Evolutionary conservation across 257 asterid species (phyloP), one percentile per base, ranked within the genome.

Genomic region (Przewalskia tangutica): DNA sequence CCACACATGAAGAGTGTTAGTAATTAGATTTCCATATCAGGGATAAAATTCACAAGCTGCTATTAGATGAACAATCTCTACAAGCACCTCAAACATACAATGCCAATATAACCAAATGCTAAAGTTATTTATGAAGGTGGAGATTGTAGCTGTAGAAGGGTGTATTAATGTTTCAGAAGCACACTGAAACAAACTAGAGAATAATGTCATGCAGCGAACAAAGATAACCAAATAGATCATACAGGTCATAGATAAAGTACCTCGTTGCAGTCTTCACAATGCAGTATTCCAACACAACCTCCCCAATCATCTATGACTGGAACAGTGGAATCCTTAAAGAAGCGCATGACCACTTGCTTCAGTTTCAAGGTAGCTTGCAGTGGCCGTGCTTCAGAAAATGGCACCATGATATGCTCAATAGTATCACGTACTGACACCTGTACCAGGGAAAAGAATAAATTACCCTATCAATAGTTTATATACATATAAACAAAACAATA

Each of bases 231-330:
- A 55, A 68, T 10, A 68, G 51, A 13, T 77, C 14, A 76, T 64
- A 60, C 27, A 67, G 65, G 55, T 23, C 6, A 8, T 46, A 81
- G 54, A 76, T 56, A 42, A 8, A 71, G 59, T 88, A 91, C 95
- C 91, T 5, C 59, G 63, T 91, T 58, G 81, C 96, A 91, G 88
- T 91, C 96, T 81, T 90, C 92, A 54, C 92, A 91, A 76, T 91
- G 92, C 75, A 91, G 85, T 85, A 90, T 81, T n/a, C 96, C 96
- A 76, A 91, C 89, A 84, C 95, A 91, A 84, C 90, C 88, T 84
- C 95, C 95, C 92, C 91, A 87, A 76, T 90, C 92, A 84, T 91
- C 96, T 85, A 87, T 75, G 79, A 91, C 81, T 56, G 94, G 96
- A 79, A 90, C 92, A 62, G 63, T 87, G 32, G 91, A 83, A 85